phyloP scores from a whole-genome alignment of 768 basidiomycete species.

The Tylopilus sp. region DNA sequence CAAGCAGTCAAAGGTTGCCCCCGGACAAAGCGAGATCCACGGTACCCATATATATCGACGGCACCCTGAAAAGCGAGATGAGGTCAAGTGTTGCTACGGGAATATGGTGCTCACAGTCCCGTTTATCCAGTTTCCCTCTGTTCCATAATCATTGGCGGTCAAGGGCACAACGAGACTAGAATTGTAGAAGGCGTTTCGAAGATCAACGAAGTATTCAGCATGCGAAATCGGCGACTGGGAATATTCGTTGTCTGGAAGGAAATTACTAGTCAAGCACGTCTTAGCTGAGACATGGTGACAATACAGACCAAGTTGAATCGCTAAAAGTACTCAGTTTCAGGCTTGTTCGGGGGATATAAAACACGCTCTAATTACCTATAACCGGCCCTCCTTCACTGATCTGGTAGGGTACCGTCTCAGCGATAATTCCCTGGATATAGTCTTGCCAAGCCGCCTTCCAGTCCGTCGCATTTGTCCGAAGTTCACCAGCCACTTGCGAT shows the following conservation, averaged over 20 bases:
- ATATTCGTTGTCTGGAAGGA: constrained; percentile 67
- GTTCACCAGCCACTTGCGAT: constrained; percentile 55
- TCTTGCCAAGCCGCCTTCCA: constrained; percentile 68
- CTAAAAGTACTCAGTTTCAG: constrained; percentile 29
- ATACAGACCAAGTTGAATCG: constrained; percentile 52
- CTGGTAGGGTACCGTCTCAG: constrained; percentile 59
- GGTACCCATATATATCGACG: constrained; percentile 66
- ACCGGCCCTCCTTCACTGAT: constrained; percentile 72
- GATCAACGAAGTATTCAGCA: constrained; percentile 59
- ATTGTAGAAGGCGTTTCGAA: constrained; percentile 52
- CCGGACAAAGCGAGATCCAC: neutral
- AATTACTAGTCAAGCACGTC: neutral
- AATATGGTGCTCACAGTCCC: constrained; percentile 49
- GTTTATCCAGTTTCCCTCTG: constrained; percentile 59
- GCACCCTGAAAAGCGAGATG: constrained; percentile 45
- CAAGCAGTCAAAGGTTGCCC: neutral
- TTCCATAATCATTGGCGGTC: constrained; percentile 70
- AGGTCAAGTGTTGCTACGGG: neutral
- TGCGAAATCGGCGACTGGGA: constrained; percentile 43
- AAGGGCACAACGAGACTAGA: constrained; percentile 64
- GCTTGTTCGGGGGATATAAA: neutral
- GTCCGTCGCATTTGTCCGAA: constrained; percentile 70
- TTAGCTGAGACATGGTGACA: too few relatives aligned
- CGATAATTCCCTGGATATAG: constrained; percentile 66
- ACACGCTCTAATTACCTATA: constrained; percentile 45